Evolutionary conservation across 306 rosid genomes (phyloP), one percentile per base, ranked within the genome.

Genomic region (Calophaca sinica): DNA sequence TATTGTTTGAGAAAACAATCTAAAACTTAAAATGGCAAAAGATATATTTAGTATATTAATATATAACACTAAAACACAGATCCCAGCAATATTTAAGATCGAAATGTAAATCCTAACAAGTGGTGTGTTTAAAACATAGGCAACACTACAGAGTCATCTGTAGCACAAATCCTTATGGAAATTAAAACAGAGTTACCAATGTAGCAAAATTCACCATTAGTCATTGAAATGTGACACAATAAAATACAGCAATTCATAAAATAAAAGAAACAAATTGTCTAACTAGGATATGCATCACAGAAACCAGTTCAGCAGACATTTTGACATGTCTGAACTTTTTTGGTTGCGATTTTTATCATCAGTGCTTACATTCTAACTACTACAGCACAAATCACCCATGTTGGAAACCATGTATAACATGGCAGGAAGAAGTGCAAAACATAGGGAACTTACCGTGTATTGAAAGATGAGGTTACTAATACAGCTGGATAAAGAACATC

Each of bases 401-500:
- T 44, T 10, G 52, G 38, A 69, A 65, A 72, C 49, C 41, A 60
- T 7, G 41, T 55, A 81, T 42, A 42, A 2, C 29, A 12, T 62
- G 46, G 11, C 77, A 44, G 52, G 8, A 79, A 69, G 67, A 63
- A 31, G 46, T 6, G 44, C 7, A 69, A n/a, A 58, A 5, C 53
- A 65, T 76, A 3, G 9, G 54, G 68, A 61, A 63, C 70, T 78
- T 85, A 89, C 99, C 97, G 84, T 65, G 98, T 90, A 81, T 76
- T 89, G 83, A 96, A 96, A 77, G 96, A 87, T 28, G 99, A 85
- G 44, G 89, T 84, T 73, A 92, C 84, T 76, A 90, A 68, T 68
- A 89, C 84, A 66, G 98, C 89, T 46, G 98, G 93, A 78, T 90
- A 96, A 46, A 82, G 84, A 67, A 51, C 96, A 69, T 82, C 97